Conservation (phyloP, 345 rosid genomes). For the Dimocarpus longan region DNA sequence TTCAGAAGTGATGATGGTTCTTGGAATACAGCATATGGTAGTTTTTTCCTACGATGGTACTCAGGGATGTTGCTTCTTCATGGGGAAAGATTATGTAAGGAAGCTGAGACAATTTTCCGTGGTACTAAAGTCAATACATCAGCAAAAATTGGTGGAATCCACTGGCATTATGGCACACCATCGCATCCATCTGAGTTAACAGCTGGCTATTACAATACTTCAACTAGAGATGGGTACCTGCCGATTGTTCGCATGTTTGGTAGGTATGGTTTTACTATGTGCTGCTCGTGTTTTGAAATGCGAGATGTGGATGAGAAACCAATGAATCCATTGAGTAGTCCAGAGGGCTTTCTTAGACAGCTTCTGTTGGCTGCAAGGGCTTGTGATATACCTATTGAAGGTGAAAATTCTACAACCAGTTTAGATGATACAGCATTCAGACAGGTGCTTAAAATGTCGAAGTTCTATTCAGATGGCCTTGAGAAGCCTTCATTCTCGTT, state of each 20-base stretch:
- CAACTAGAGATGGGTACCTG: conserved; percentile 45
- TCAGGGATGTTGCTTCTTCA: conserved; percentile 51
- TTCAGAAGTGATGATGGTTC: conserved; percentile 45
- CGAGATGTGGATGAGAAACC: conserved; percentile 41
- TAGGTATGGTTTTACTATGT: conserved; percentile 39
- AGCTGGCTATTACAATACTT: conserved; percentile 56
- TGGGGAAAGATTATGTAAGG: conserved; percentile 51
- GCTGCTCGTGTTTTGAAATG: conserved; percentile 51
- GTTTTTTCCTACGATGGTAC: conserved; percentile 57
- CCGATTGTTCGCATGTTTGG: conserved; percentile 50
- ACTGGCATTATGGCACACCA: conserved; percentile 49
- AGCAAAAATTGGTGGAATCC: conserved; percentile 48
- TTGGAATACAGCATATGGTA: conserved; percentile 46
- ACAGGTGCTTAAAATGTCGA: conserved; percentile 50
- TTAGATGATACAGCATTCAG: conserved; percentile 40
- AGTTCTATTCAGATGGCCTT: conserved; percentile 35
- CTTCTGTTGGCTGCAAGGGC: conserved; percentile 43
- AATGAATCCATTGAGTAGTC: conserved; percentile 42
- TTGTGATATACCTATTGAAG: conserved; percentile 43
- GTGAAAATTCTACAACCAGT: conserved; percentile 39
- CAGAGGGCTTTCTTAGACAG: conserved; percentile 48
- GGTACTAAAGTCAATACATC: conserved; percentile 39
- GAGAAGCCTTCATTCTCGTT: conserved; percentile 37
- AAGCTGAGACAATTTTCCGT: conserved; percentile 42
- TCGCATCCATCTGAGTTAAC: conserved; percentile 56